phyloP scores from a whole-genome alignment of 352 stramenopile genomes.

The Phytophthora europaea region DNA sequence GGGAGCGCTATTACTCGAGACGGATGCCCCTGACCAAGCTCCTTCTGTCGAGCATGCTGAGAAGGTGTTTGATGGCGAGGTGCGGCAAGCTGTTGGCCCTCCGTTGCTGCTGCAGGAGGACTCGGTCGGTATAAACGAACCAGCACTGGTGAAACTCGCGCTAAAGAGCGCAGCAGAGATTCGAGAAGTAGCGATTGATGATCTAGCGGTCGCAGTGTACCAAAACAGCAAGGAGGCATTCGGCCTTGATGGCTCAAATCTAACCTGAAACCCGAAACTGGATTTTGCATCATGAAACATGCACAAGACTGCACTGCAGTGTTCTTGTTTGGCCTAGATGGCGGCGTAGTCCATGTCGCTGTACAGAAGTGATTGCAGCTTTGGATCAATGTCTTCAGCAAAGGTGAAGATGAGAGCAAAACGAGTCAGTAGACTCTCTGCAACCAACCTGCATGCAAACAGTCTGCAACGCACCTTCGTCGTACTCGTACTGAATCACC shows the following conservation, averaged over 20 bases:
- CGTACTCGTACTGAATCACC: slow-evolving; percentile 23
- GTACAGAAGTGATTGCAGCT: slow-evolving; percentile 71
- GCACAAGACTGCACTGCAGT: not conserved
- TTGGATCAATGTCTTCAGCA: slow-evolving; percentile 39
- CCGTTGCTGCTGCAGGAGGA: slow-evolving; percentile 31
- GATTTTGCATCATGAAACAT: slow-evolving; percentile 10
- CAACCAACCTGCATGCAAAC: not conserved
- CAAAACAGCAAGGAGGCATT: slow-evolving; percentile 57
- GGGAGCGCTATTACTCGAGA: slow-evolving; percentile 71
- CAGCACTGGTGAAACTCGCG: slow-evolving; percentile 60
- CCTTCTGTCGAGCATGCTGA: slow-evolving; percentile 33
- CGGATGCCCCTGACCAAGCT: slow-evolving; percentile 76
- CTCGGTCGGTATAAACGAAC: slow-evolving; percentile 55
- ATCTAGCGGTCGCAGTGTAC: slow-evolving; percentile 50
- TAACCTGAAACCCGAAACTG: slow-evolving; percentile 18
- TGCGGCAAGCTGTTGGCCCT: not conserved
- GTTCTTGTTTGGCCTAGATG: slow-evolving; percentile 46
- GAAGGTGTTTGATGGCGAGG: slow-evolving; percentile 17
- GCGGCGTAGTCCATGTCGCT: slow-evolving; percentile 83
- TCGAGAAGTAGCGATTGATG: slow-evolving; percentile 37
- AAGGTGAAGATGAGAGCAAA: not conserved
- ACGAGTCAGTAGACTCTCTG: not conserved
- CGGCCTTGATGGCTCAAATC: not conserved
- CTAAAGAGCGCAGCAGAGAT: slow-evolving; percentile 54
- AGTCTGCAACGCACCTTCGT: slow-evolving; percentile 23